Evolutionary conservation across 129 eudicot species (phyloP).

Genomic region (Flaveria linearis): DNA sequence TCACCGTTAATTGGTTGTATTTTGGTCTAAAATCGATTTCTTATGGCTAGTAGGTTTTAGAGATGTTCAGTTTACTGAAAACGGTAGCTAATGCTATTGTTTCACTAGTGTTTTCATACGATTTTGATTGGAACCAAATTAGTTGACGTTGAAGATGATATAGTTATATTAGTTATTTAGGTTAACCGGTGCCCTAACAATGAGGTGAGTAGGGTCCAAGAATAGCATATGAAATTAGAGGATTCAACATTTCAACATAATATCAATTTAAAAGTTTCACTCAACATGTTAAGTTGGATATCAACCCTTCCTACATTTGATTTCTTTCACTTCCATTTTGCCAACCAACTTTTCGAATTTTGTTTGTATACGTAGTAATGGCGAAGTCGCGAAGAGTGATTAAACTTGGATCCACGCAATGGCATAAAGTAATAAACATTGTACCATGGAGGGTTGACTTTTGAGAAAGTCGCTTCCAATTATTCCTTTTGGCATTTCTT

Average conservation of each 20-base stretch:
- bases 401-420: not conserved
- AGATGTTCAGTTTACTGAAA: not conserved
- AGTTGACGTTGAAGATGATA: conserved; percentile 2
- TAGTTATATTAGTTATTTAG: not conserved
- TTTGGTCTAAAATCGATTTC: not conserved
- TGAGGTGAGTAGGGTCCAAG: not conserved
- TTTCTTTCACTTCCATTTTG: not conserved
- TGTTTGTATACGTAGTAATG: not conserved
- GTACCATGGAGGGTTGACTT: not conserved
- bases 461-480: not conserved
- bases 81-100: not conserved
- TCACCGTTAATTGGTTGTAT: not conserved
- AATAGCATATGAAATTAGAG: not conserved
- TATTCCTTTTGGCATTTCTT: not conserved
- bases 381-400: not conserved
- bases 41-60: not conserved
- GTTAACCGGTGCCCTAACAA: not conserved
- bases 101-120: not conserved
- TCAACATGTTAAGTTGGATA: not conserved
- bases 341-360: not conserved
- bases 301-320: not conserved
- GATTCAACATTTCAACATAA: too few species aligned
- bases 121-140: not conserved
- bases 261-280: not conserved
- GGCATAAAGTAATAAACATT: not conserved